A percentile compares a stretch with the other conserved stretches of the same genome.
Conservation (phyloP, 2,329 filamentous ascomycete species). For the Calonectria multiphialidica region DNA sequence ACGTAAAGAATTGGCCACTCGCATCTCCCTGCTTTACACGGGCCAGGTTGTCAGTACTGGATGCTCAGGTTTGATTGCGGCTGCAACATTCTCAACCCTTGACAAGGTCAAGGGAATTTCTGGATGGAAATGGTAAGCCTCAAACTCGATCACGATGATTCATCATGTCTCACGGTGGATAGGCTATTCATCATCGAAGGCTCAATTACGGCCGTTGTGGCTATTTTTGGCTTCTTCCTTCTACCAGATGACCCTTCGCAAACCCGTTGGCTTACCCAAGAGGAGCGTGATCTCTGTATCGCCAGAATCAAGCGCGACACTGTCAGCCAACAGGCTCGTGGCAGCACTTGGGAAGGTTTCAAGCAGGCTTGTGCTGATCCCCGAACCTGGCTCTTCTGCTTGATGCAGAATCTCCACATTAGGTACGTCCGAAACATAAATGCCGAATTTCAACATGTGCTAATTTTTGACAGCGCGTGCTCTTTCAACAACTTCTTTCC, state of each 20-base stretch:
- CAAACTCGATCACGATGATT: not conserved
- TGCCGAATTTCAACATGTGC: not conserved
- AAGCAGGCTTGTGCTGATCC: not conserved
- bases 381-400: not conserved
- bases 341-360: not conserved
- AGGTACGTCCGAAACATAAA: not conserved
- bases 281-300: not conserved
- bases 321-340: not conserved
- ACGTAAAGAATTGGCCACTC: not conserved
- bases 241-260: not conserved
- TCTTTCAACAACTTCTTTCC: not conserved
- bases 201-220: not conserved
- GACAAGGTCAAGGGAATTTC: not conserved
- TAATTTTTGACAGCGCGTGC: not conserved
- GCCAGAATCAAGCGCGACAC: not conserved
- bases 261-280: not conserved
- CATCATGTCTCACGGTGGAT: not conserved
- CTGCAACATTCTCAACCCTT: not conserved
- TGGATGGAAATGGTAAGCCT: not conserved
- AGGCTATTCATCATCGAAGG: not conserved
- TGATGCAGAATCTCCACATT: not conserved
- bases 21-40: not conserved
- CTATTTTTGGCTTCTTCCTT: not conserved
- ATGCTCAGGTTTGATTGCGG: not conserved
- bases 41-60: not conserved